A percentile compares a stretch with the other conserved stretches of the same genome.
Conservation (phyloP, 805 yeast species). For the Pichia cabralensis region DNA sequence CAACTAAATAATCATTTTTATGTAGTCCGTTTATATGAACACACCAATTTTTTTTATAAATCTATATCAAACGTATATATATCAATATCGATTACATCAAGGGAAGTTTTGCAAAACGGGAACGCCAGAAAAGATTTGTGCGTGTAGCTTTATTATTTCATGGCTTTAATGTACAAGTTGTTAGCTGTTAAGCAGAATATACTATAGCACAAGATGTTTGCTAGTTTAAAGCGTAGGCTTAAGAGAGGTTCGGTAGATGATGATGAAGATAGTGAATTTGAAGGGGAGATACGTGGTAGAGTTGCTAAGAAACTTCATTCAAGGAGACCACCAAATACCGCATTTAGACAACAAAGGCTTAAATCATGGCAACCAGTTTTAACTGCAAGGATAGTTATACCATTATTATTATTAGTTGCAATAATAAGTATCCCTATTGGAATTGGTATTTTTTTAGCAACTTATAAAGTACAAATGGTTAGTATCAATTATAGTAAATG, state of each 20-base stretch:
- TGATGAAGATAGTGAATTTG: conserved; percentile 18
- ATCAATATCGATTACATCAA: too few species aligned
- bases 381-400: conserved; percentile 85
- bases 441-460: conserved; percentile 68
- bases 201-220: too few species aligned
- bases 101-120: too few species aligned
- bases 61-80: too few species aligned
- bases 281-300: conserved; percentile 19
- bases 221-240: conserved; percentile 19
- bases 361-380: conserved; percentile 75
- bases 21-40: too few species aligned
- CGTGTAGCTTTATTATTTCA: too few species aligned
- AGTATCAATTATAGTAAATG: conserved; percentile 72
- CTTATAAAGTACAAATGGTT: conserved; percentile 68
- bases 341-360: conserved; percentile 63
- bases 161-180: too few species aligned
- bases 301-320: conserved; percentile 27
- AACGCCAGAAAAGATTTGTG: too few species aligned
- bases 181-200: too few species aligned
- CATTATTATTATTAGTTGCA: conserved; percentile 64
- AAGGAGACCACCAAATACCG: conserved; percentile 59
- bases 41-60: background rate
- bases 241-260: conserved; percentile 11
- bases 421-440: conserved; percentile 87
- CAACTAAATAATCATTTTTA: too few species aligned